Base-by-base conservation (phyloP, 2,329 filamentous ascomycete genomes). In the Penicillium fuscoglaucum region DNA sequence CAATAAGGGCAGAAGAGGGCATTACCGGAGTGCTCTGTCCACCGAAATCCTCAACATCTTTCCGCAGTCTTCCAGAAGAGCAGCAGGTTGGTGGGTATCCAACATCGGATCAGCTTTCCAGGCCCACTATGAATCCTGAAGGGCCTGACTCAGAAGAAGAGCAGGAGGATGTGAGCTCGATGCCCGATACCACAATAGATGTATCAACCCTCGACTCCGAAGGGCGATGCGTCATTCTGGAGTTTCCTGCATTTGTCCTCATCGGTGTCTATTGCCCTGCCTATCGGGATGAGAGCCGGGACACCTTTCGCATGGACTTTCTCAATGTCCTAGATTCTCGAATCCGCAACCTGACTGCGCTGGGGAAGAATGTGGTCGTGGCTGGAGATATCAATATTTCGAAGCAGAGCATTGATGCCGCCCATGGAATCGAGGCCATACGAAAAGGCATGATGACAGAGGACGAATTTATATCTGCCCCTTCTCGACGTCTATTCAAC, bases 171-270 rank as follows among this genome's bases (percentile, higher is more conserved):
- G 9, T 19, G 50, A 52, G 24, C 7, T 31, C 33, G 29, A n/a
- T 5, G 7, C n/a, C 1, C 78, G 81, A 0, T 79, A 82, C 12
- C 77, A 83, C 21, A 0, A 75, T 91, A 5, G 91, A 96, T 68
- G 86, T 90, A 43, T 80, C 82, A 2, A 82, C 82, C 0, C 84
- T 98, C 8, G 95, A 99, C 72, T 90, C 90, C 0, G 95, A 99
- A 79, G 95, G 95, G 0, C 88, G 95, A 48, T 96, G 92, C 67
- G 86, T 98, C 8, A 82, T 96, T 44, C 82, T 99, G 4, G 95
- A 98, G 71, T 98, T 99, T 66, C 91, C 92, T 0, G 93, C 91
- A 3, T 98, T 99, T 72, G 91, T 99, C 5, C 83, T 99, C 17
- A 84, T 99, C 51, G 95, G 93, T 4, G 88, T 96, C 2, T 98